A percentile compares a stretch with the other conserved stretches of the same genome.
phyloP scores from a whole-genome alignment of 352 stramenopile genomes.

The Phytophthora brassicae region DNA sequence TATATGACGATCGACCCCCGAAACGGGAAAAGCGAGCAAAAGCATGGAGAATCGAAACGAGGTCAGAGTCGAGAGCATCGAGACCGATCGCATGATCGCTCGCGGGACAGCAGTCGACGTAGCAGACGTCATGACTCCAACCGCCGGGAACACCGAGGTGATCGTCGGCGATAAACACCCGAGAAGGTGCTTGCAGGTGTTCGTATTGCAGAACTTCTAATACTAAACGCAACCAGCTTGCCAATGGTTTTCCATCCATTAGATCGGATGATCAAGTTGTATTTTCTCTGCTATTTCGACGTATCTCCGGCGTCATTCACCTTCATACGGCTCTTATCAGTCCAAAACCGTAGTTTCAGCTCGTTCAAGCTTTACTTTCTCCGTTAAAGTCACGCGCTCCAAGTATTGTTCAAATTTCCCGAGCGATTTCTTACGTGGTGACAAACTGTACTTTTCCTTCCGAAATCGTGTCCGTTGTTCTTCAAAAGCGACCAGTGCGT shows the following conservation, averaged over 20 bases:
- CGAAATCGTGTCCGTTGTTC: conserved; percentile 43
- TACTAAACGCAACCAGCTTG: too few species aligned
- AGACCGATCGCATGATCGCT: conserved; percentile 15
- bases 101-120: conserved; percentile 12
- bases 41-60: conserved; percentile 15
- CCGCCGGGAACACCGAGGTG: conserved; percentile 10
- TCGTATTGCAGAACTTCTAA: too few species aligned
- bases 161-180: conserved; percentile 15
- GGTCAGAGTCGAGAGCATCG: conserved; percentile 10
- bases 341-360: conserved; percentile 32
- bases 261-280: too few species aligned
- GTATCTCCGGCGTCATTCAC: too few species aligned
- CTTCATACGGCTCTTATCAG: neutral
- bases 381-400: conserved; percentile 55
- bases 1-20: conserved; percentile 75
- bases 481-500: conserved; percentile 39
- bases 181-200: too few species aligned
- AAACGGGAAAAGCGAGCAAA: conserved; percentile 19
- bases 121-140: conserved; percentile 15
- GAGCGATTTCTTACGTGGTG: conserved; percentile 42
- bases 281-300: too few species aligned
- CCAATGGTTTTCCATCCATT: too few species aligned
- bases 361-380: conserved; percentile 45
- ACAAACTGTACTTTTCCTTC: conserved; percentile 66
- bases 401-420: conserved; percentile 48